Base-by-base conservation (phyloP, 177 flowering plant genomes). In the Vitis hybrid region DNA sequence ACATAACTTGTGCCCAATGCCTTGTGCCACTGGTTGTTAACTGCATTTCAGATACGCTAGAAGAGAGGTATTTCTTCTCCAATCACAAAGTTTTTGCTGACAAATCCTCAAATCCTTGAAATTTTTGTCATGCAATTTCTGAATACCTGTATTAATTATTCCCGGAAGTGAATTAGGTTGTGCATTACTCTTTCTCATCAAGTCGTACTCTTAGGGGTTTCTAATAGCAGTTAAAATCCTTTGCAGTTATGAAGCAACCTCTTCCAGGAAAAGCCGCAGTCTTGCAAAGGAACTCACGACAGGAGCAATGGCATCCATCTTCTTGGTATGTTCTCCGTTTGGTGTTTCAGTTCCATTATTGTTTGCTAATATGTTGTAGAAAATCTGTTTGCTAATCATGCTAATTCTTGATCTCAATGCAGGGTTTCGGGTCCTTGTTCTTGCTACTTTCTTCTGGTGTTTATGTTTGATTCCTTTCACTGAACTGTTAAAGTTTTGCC, bases 351-450 rank as follows among this genome's bases (percentile, higher is more conserved):
- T 20, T 49, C 57, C 57, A 20, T 1, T 17, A 22, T 11, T 14
- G 2, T 10, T 13, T 65, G 4, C 12, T 70, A 24, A 55, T 44
- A 63, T 66, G 4, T 53, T 28, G 31, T 28, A 28, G 31, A 28
- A 28, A 28, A 28, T 28, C 31, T 3, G 4, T 55, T 12, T 55
- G n/a, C 53, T 59, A 20, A 76, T 61, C 11, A 12, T 62, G 24
- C 69, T 60, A 24, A 64, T 12, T 62, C 20, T 49, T 62, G 44
- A 18, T 53, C 71, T 44, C 53, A 19, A 71, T 82, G 86, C 92
- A 93, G 98, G 96, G 96, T 58, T 93, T 89, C 71, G 97, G 98
- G 59, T 90, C 94, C 62, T 85, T 91, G 84, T 91, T 95, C 82
- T 75, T 95, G 82, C 86, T 95, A 5, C 91, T 95, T 49, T 82